phyloP scores from a whole-genome alignment of 1,284 basidiomycete genomes.

The Naganishia albida region DNA sequence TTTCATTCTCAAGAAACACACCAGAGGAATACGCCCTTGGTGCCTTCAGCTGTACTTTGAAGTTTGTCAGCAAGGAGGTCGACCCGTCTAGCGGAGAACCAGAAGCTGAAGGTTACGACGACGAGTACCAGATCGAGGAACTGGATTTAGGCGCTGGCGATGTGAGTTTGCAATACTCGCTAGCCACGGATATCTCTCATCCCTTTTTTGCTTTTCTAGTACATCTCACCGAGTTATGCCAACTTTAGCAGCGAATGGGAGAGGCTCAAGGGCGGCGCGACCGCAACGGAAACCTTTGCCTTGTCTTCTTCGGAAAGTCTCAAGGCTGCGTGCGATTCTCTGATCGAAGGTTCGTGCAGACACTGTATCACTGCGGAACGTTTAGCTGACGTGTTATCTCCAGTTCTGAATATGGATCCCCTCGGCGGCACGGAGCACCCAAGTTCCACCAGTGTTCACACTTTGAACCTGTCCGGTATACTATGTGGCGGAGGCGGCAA shows the following conservation, averaged over 20 bases:
- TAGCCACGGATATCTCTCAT: too few relatives aligned
- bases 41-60: constrained; percentile 90
- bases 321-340: constrained; percentile 89
- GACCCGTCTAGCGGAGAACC: constrained; percentile 96
- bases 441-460: constrained; percentile 83
- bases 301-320: constrained; percentile 90
- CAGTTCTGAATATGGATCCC: constrained; percentile 92
- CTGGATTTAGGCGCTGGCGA: constrained; percentile 87
- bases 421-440: constrained; percentile 84
- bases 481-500: constrained; percentile 88
- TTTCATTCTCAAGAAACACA: constrained; percentile 83
- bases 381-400: constrained; percentile 7
- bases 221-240: constrained; percentile 87
- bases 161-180: constrained; percentile 37
- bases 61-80: constrained; percentile 95
- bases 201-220: constrained; percentile 52
- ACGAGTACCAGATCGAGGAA: constrained; percentile 97
- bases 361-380: not conserved
- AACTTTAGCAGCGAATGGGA: constrained; percentile 96
- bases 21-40: constrained; percentile 76
- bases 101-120: constrained; percentile 96
- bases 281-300: constrained; percentile 89
- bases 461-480: constrained; percentile 86
- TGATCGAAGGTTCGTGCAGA: constrained; percentile 63
- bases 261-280: constrained; percentile 71